Conservation (phyloP, 495 filamentous ascomycete genomes). For the Oleoguttula mirabilis region DNA sequence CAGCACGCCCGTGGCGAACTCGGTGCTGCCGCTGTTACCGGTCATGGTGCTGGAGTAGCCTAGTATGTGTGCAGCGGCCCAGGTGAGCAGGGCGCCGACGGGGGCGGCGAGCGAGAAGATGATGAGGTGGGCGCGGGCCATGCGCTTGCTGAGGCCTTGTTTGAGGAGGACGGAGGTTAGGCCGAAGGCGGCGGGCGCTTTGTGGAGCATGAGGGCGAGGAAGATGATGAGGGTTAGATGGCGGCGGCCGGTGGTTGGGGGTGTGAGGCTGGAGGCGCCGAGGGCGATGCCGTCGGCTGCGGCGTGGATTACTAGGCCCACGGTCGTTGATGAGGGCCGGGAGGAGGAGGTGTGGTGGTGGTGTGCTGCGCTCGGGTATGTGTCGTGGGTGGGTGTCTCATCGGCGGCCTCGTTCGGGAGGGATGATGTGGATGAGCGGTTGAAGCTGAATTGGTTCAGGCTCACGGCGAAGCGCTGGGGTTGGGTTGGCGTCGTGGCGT, state of each 20-base stretch:
- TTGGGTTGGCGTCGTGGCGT: slow-evolving; percentile 44
- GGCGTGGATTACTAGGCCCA: slow-evolving; percentile 89
- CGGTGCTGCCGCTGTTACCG: slow-evolving; percentile 36
- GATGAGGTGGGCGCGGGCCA: slow-evolving; percentile 71
- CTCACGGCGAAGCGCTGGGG: slow-evolving; percentile 60
- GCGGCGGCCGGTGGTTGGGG: slow-evolving; percentile 56
- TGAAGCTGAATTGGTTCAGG: slow-evolving; percentile 58
- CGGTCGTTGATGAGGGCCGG: slow-evolving; percentile 56
- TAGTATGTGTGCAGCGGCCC: slow-evolving; percentile 59
- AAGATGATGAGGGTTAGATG: slow-evolving; percentile 76
- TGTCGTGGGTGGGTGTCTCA: slow-evolving; percentile 35
- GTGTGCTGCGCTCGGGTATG: slow-evolving; percentile 18
- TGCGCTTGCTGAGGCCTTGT: slow-evolving; percentile 75
- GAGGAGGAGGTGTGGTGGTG: slow-evolving; percentile 18
- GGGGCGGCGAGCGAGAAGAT: slow-evolving; percentile 89
- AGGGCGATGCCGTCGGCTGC: slow-evolving; percentile 94
- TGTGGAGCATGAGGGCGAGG: slow-evolving; percentile 91
- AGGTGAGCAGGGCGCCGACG: slow-evolving; percentile 72
- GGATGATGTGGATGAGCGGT: slow-evolving; percentile 27
- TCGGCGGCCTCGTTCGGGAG: slow-evolving; percentile 25
- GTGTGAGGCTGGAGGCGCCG: slow-evolving; percentile 74
- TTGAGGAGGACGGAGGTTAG: slow-evolving; percentile 79
- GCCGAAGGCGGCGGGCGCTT: slow-evolving; percentile 92
- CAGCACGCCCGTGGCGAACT: slow-evolving; percentile 87
- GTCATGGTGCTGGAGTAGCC: slow-evolving; percentile 38